These are phyloP conservation scores for Adansonia digitata DNA, from an alignment of 345 rosid genomes.

Conservation along the genomic window DNA sequence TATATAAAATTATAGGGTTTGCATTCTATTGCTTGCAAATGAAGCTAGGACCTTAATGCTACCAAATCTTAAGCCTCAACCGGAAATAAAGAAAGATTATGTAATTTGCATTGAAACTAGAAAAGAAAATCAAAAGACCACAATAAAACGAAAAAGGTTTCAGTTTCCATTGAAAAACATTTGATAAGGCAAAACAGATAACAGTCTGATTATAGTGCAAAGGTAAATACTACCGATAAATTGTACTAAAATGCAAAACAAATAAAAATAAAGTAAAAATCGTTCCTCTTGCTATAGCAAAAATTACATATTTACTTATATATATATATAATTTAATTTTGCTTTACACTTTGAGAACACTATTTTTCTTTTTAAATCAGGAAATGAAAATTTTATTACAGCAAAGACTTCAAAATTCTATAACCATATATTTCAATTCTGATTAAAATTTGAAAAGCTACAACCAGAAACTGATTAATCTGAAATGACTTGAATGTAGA, in stretches of 20 bases:
- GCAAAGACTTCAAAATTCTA: neutral
- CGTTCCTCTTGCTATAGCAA: neutral
- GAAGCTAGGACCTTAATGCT: too few relatives aligned
- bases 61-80: too few relatives aligned
- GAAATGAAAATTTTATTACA: neutral
- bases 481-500: too few relatives aligned
- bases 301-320: neutral
- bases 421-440: neutral
- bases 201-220: neutral
- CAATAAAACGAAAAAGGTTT: neutral
- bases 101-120: too few relatives aligned
- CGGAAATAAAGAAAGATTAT: neutral
- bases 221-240: neutral
- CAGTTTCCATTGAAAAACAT: neutral
- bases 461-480: too few relatives aligned
- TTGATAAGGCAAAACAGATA: neutral
- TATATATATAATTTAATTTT: neutral
- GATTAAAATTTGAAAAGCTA: too few relatives aligned
- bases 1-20: neutral
- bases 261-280: neutral
- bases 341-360: neutral
- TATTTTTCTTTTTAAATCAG: neutral
- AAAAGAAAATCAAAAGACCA: too few relatives aligned
- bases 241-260: neutral
- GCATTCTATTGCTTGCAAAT: neutral